Evolutionary conservation across 2,329 filamentous ascomycete species (phyloP).

Genomic region (Aspergillus candidus): DNA sequence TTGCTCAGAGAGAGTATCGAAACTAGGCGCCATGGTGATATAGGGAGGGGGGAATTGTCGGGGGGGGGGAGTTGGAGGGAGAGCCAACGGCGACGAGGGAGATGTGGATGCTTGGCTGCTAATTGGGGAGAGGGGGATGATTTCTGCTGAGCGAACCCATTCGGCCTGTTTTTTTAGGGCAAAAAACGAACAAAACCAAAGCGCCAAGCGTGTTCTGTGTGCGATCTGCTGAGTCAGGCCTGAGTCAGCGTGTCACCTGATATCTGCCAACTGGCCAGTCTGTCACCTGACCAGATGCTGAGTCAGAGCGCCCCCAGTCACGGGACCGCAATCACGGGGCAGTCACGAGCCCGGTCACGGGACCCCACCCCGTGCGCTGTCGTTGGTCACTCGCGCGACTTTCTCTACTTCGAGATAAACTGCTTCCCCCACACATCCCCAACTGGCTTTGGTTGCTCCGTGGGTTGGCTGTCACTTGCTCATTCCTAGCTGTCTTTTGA

Average conservation of each 20-base stretch:
- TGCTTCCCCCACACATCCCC: too few relatives aligned
- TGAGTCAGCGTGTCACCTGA: slow-evolving; percentile 9
- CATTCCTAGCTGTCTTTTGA: slow-evolving; percentile 3
- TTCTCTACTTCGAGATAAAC: too few relatives aligned
- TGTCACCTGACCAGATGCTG: neutral
- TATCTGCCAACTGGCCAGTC: neutral
- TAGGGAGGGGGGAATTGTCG: slow-evolving; percentile 19
- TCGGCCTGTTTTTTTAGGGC: slow-evolving; percentile 24
- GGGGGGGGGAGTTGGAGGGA: slow-evolving; percentile 14
- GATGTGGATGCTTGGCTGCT: slow-evolving; percentile 20
- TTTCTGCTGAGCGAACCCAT: slow-evolving; percentile 25
- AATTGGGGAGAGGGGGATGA: too few relatives aligned
- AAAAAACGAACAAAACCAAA: slow-evolving; percentile 28
- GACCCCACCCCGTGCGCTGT: too few relatives aligned
- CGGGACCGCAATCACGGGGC: too few relatives aligned
- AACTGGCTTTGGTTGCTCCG: too few relatives aligned
- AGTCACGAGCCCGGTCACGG: too few relatives aligned
- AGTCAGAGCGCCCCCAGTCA: too few relatives aligned
- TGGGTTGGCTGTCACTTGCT: too few relatives aligned
- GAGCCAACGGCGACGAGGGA: slow-evolving; percentile 6
- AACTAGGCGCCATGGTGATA: slow-evolving; percentile 82
- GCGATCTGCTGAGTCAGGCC: slow-evolving; percentile 25
- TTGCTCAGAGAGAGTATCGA: slow-evolving; percentile 85
- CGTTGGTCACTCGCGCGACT: too few relatives aligned
- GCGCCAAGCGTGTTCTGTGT: slow-evolving; percentile 29